Evolutionary conservation across 148 eudicot species (phyloP).

Genomic region (Amaranthus palmeri): DNA sequence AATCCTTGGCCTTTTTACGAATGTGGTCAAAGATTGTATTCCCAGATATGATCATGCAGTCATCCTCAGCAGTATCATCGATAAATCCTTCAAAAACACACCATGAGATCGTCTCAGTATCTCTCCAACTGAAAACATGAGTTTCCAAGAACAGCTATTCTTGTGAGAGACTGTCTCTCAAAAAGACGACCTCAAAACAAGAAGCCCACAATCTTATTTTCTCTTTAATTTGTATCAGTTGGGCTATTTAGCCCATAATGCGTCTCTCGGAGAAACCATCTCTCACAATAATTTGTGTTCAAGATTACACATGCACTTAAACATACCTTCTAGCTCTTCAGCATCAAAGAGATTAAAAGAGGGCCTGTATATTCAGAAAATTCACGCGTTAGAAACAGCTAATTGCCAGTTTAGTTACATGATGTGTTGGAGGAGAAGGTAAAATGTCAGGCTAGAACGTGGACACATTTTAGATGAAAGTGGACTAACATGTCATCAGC

Average conservation of each 20-base stretch:
- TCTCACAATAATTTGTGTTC: too few species aligned
- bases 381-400: neutral
- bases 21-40: constrained; percentile 80
- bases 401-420: neutral
- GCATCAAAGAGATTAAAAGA: constrained; percentile 66
- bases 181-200: too few species aligned
- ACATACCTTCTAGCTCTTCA: constrained; percentile 66
- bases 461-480: neutral
- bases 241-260: too few species aligned
- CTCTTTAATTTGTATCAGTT: too few species aligned
- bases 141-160: neutral
- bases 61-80: constrained; percentile 41
- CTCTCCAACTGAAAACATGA: constrained; percentile 10
- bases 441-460: neutral
- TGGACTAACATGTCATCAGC: constrained; percentile 41
- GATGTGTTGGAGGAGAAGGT: neutral
- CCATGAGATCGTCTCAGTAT: constrained; percentile 9
- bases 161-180: neutral
- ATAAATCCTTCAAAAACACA: constrained; percentile 31
- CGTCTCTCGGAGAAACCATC: too few species aligned
- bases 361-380: constrained; percentile 50
- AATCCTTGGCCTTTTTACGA: constrained; percentile 71
- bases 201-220: too few species aligned
- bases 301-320: neutral
- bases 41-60: constrained; percentile 67